Percentiles rank a stretch among this genome's conserved stretches.
phyloP scores from a whole-genome alignment of 345 rosid species.

The Eutrema yunnanense region DNA sequence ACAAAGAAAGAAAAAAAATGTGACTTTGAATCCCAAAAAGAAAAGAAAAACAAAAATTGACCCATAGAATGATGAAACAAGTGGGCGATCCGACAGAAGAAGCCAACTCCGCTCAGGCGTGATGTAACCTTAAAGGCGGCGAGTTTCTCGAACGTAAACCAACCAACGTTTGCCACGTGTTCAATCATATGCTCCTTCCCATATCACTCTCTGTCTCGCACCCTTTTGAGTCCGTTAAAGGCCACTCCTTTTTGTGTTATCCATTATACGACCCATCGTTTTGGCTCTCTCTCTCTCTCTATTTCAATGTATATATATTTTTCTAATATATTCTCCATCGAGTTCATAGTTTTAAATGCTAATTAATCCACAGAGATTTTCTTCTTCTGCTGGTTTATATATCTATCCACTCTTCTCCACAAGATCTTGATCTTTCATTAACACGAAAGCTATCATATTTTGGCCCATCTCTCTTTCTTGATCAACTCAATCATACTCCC shows the following conservation, averaged over 20 bases:
- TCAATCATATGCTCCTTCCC: conserved; percentile 38
- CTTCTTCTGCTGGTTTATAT: conserved; percentile 6
- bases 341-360: conserved; percentile 27
- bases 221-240: conserved; percentile 21
- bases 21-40: background rate
- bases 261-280: conserved; percentile 27
- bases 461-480: background rate
- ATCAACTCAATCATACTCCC: background rate
- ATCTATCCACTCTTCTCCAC: background rate
- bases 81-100: conserved; percentile 23
- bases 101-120: background rate
- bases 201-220: conserved; percentile 31
- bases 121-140: conserved; percentile 21
- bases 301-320: background rate
- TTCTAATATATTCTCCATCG: background rate
- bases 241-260: conserved; percentile 7
- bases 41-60: background rate
- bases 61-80: conserved; percentile 25
- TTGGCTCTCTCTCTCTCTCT: conserved; percentile 14
- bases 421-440: background rate
- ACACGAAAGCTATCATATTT: background rate
- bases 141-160: background rate
- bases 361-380: conserved; percentile 10
- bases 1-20: background rate
- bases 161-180: conserved; percentile 29